These are phyloP conservation scores for Globisporangium ultimum DNA, from an alignment of 352 stramenopile species.

Conservation along the genomic window DNA sequence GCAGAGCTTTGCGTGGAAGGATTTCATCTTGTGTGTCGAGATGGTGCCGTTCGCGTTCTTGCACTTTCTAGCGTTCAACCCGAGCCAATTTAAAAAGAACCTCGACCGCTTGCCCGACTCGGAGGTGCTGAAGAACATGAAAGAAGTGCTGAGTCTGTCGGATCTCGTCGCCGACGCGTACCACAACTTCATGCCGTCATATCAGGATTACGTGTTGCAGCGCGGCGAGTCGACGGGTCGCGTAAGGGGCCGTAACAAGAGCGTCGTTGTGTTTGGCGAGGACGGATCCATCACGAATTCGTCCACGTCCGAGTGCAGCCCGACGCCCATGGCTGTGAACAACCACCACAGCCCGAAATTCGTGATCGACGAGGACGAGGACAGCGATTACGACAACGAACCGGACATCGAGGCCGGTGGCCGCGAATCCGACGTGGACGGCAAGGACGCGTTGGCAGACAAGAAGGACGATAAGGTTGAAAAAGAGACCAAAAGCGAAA, in stretches of 20 bases:
- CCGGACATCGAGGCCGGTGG: conserved; percentile 9
- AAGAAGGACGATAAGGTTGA: background rate
- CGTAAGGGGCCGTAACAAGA: conserved; percentile 29
- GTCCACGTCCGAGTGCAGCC: conserved; percentile 45
- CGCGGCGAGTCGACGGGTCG: conserved; percentile 48
- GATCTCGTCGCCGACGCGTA: conserved; percentile 81
- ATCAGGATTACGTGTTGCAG: conserved; percentile 84
- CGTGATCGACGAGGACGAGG: conserved; percentile 75
- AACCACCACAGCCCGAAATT: conserved; percentile 57
- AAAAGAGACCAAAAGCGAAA: background rate
- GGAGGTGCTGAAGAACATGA: conserved; percentile 87
- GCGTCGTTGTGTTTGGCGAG: conserved; percentile 39
- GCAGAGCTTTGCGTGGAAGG: conserved; percentile 87
- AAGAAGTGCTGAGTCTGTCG: conserved; percentile 79
- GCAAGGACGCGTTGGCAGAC: background rate
- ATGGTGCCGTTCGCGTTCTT: conserved; percentile 85
- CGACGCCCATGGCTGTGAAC: conserved; percentile 49
- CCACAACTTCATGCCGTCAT: conserved; percentile 88
- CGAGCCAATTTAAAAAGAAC: conserved; percentile 81
- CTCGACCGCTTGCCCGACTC: conserved; percentile 67
- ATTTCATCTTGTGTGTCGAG: conserved; percentile 89
- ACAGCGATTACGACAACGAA: conserved; percentile 27
- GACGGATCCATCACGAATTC: conserved; percentile 29
- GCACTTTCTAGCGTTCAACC: conserved; percentile 78
- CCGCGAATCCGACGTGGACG: background rate